phyloP scores from a whole-genome alignment of 192 early-diverging fungal genomes.

The Backusella sp. region DNA sequence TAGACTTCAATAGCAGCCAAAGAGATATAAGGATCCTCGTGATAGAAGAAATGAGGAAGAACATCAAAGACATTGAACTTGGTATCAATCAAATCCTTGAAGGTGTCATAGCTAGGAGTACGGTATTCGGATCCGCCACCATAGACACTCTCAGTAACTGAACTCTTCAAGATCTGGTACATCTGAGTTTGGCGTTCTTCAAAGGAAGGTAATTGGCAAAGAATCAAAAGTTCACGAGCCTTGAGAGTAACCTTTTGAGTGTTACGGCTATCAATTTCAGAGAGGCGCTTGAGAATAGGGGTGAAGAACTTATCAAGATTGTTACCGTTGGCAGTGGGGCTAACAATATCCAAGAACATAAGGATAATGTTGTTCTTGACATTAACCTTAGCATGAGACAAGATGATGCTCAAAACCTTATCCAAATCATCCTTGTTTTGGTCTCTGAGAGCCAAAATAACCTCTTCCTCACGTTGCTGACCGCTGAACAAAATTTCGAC shows the following conservation, averaged over 20 bases:
- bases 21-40: conserved; percentile 71
- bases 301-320: conserved; percentile 71
- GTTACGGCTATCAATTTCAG: conserved; percentile 70
- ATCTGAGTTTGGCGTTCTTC: conserved; percentile 86
- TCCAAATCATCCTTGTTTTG: conserved; percentile 79
- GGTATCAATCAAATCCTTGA: conserved; percentile 85
- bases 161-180: conserved; percentile 76
- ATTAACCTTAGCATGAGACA: conserved; percentile 83
- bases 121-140: conserved; percentile 68
- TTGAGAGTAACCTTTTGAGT: conserved; percentile 91
- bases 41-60: conserved; percentile 90
- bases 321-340: conserved; percentile 60
- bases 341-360: conserved; percentile 77
- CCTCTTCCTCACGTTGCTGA: conserved; percentile 76
- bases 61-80: conserved; percentile 97
- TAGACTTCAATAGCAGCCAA: conserved; percentile 95
- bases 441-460: conserved; percentile 82
- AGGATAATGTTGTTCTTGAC: conserved; percentile 78
- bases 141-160: conserved; percentile 76
- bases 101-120: conserved; percentile 73
- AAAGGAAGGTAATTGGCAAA: conserved; percentile 88
- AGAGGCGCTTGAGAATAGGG: conserved; percentile 74
- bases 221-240: conserved; percentile 93
- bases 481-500: conserved; percentile 84
- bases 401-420: conserved; percentile 63